phyloP scores from a whole-genome alignment of 2,329 filamentous ascomycete species.

The Thielaviopsis euricoi region DNA sequence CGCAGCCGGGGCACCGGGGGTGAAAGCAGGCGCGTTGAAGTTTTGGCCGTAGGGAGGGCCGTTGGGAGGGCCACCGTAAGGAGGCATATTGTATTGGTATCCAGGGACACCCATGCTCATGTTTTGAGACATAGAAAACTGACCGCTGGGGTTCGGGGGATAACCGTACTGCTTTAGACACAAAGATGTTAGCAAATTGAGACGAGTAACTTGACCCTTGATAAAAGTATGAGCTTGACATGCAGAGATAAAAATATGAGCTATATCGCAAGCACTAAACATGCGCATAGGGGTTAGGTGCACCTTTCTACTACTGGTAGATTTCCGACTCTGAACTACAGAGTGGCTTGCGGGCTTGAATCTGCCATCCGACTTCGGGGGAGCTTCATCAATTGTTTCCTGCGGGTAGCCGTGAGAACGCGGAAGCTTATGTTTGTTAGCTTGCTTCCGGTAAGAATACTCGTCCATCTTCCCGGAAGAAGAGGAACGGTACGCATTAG shows the following conservation, averaged over 20 bases:
- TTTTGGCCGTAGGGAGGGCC: conserved; percentile 21
- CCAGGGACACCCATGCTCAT: conserved; percentile 24
- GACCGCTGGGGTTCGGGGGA: conserved; percentile 1
- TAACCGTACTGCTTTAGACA: conserved; percentile 4
- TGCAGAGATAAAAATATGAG: neutral
- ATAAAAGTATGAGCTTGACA: no score
- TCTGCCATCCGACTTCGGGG: neutral
- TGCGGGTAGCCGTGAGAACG: neutral
- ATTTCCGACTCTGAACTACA: neutral
- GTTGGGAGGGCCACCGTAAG: conserved; percentile 32
- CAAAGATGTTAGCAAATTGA: neutral
- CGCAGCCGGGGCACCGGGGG: conserved; percentile 28
- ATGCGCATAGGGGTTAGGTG: neutral
- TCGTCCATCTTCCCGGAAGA: neutral
- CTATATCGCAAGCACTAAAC: neutral
- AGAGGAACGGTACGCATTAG: neutral
- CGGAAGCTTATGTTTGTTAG: neutral
- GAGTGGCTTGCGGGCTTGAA: neutral
- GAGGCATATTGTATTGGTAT: conserved; percentile 28
- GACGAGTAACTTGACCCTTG: neutral
- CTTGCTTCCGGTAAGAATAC: neutral
- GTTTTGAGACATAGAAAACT: conserved; percentile 2
- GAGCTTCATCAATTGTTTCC: neutral
- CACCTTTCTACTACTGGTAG: neutral
- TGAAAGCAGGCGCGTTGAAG: conserved; percentile 9